These are phyloP conservation scores for Diutina sp. DNA, from an alignment of 1,139 yeast species.

Conservation along the genomic window DNA sequence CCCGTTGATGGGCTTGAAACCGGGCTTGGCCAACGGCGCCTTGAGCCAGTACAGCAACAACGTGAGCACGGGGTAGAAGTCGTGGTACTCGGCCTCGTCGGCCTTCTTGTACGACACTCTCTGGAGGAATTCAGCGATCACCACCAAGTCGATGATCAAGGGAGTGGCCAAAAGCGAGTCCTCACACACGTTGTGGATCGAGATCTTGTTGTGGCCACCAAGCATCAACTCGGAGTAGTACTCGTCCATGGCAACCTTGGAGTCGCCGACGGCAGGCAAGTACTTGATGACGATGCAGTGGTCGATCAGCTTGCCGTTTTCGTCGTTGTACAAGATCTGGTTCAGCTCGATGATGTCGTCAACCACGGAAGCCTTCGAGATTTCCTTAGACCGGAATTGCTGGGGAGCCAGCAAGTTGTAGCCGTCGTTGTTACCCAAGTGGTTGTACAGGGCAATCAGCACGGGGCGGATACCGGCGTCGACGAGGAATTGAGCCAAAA, in stretches of 20 bases:
- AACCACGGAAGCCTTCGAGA: constrained; percentile 83
- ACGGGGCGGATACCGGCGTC: constrained; percentile 96
- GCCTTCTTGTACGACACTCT: constrained; percentile 68
- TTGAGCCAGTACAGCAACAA: constrained; percentile 92
- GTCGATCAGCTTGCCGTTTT: constrained; percentile 68
- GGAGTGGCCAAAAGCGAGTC: constrained; percentile 94
- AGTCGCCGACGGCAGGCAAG: constrained; percentile 88
- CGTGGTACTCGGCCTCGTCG: constrained; percentile 34
- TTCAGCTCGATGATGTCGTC: constrained; percentile 92
- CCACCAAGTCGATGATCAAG: constrained; percentile 79
- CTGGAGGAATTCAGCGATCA: constrained; percentile 80
- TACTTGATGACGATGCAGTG: constrained; percentile 95
- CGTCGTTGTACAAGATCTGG: constrained; percentile 72
- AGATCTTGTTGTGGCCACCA: constrained; percentile 92
- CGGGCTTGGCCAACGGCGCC: constrained; percentile 90
- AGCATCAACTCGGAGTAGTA: constrained; percentile 93
- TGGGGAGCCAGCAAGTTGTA: constrained; percentile 81
- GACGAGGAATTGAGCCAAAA: constrained; percentile 86
- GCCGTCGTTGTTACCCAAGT: constrained; percentile 94
- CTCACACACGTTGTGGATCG: constrained; percentile 92
- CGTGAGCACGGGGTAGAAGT: constrained; percentile 75
- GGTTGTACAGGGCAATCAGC: constrained; percentile 91
- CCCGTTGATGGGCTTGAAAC: constrained; percentile 84
- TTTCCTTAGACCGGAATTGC: constrained; percentile 93
- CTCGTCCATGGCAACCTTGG: constrained; percentile 98